Percentiles rank a stretch among this genome's conserved stretches.
These are phyloP conservation scores for Vanderwaltozyma tropicalis DNA, from an alignment of 805 yeast species.

Conservation along the genomic window DNA sequence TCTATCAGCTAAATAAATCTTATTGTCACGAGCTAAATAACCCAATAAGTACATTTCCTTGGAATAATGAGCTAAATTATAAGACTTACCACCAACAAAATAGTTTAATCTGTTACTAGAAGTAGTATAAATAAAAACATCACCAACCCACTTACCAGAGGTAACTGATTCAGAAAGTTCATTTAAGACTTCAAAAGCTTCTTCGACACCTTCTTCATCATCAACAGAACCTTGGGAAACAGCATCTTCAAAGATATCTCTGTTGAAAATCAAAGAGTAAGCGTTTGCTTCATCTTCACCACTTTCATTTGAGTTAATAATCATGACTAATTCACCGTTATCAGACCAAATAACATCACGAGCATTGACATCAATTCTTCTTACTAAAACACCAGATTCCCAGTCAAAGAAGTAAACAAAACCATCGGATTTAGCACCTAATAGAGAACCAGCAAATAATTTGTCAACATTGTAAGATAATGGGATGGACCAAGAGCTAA, in stretches of 20 bases:
- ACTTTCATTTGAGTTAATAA: slow-evolving; percentile 46
- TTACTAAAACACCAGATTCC: slow-evolving; percentile 76
- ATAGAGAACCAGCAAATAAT: slow-evolving; percentile 78
- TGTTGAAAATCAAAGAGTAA: slow-evolving; percentile 66
- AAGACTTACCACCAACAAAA: slow-evolving; percentile 87
- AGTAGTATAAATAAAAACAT: slow-evolving; percentile 88
- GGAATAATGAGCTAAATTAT: slow-evolving; percentile 88
- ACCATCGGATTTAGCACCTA: slow-evolving; percentile 77
- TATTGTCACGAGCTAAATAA: slow-evolving; percentile 82
- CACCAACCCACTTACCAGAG: slow-evolving; percentile 95
- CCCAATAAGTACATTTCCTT: slow-evolving; percentile 79
- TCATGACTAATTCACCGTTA: slow-evolving; percentile 78
- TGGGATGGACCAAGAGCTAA: slow-evolving; percentile 50
- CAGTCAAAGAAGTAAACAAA: slow-evolving; percentile 87
- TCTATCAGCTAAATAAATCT: slow-evolving; percentile 84
- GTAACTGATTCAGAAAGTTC: slow-evolving; percentile 74
- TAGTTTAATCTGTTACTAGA: slow-evolving; percentile 80
- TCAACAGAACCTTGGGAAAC: slow-evolving; percentile 46
- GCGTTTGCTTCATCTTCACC: slow-evolving; percentile 37
- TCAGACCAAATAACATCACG: slow-evolving; percentile 83
- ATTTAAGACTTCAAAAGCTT: slow-evolving; percentile 71
- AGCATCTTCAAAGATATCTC: slow-evolving; percentile 55
- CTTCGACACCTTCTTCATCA: slow-evolving; percentile 83
- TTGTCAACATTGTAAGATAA: slow-evolving; percentile 66
- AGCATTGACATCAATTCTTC: slow-evolving; percentile 84